phyloP scores from a whole-genome alignment of 768 basidiomycete genomes.

The Daedaleopsis nitida region DNA sequence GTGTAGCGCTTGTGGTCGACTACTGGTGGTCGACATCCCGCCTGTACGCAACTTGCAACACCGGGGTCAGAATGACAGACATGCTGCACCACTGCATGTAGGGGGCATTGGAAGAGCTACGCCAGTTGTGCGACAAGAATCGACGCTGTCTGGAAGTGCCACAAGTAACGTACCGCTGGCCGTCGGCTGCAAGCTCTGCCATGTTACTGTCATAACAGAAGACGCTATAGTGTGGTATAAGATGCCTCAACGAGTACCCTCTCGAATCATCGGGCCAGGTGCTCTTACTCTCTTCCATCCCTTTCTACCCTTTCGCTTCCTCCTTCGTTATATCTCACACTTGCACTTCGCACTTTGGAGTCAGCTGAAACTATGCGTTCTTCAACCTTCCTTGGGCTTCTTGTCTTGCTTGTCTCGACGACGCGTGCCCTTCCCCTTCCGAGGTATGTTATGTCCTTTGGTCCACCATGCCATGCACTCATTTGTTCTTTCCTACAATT shows the following conservation, averaged over 20 bases:
- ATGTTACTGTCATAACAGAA: too few species aligned
- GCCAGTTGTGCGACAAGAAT: too few species aligned
- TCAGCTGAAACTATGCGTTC: constrained; percentile 2
- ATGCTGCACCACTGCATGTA: too few species aligned
- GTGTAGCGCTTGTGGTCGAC: background rate
- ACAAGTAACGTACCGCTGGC: background rate
- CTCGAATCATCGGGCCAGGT: constrained; percentile 13
- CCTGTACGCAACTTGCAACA: background rate
- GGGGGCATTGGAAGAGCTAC: too few species aligned
- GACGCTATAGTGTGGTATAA: background rate
- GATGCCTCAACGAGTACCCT: background rate
- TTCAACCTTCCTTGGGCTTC: background rate
- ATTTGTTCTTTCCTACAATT: background rate
- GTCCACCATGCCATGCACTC: background rate
- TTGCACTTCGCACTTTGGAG: constrained; percentile 6
- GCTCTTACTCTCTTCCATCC: constrained; percentile 12
- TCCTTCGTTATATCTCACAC: background rate
- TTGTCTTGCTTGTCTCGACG: background rate
- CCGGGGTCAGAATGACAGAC: background rate
- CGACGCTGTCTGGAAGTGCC: too few species aligned
- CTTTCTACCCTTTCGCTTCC: background rate
- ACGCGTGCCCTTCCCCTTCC: background rate
- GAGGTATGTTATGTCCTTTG: background rate
- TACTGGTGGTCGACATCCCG: background rate
- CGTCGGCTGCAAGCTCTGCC: background rate